A percentile compares a stretch with the other conserved stretches of the same genome.
Evolutionary conservation across 78 protist species (phyloP).

Genomic region (Dictyostelium capitatum): DNA sequence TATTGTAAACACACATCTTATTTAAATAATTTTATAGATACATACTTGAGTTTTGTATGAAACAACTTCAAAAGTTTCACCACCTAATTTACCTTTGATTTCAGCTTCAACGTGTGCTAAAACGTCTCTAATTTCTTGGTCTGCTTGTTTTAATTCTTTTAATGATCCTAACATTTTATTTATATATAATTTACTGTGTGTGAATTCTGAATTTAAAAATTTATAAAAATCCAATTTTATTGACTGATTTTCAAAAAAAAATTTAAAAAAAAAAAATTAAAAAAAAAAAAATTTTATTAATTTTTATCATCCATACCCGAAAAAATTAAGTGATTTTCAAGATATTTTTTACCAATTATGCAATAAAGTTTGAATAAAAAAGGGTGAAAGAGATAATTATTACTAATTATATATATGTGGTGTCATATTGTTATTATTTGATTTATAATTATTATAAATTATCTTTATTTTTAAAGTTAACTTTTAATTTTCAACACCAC

Average conservation of each 20-base stretch:
- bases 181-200: background rate
- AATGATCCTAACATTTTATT: background rate
- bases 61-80: background rate
- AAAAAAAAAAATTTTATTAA: too few relatives aligned
- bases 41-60: conserved; percentile 50
- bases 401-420: too few relatives aligned
- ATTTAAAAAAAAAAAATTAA: background rate
- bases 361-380: too few relatives aligned
- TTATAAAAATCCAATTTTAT: background rate
- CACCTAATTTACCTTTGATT: background rate
- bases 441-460: too few relatives aligned
- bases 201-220: background rate
- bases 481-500: too few relatives aligned
- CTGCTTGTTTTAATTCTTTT: background rate
- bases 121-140: background rate
- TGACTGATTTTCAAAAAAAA: background rate
- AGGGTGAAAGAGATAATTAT: background rate
- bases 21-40: background rate
- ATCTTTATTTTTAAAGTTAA: too few relatives aligned
- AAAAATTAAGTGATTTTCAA: too few relatives aligned
- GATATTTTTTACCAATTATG: too few relatives aligned
- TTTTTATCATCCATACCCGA: too few relatives aligned
- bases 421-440: too few relatives aligned
- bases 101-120: background rate
- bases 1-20: background rate